Base-by-base conservation (phyloP, 2,329 filamentous ascomycete genomes). In the Arachnopeziza araneosa region DNA sequence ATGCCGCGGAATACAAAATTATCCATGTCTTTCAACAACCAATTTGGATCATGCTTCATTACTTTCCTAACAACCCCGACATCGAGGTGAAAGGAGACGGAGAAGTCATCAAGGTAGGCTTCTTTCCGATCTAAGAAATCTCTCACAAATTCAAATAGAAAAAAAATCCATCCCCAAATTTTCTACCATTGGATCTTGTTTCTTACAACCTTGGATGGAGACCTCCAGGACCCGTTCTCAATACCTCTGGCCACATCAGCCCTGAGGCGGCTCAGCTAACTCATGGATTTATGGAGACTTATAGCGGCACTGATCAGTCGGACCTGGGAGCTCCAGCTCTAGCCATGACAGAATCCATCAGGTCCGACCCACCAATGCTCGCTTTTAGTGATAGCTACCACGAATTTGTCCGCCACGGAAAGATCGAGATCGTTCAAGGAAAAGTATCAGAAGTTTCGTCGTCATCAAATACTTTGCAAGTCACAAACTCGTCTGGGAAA, bases 331-430 rank as follows among this genome's bases (percentile, higher is more conserved):
- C 24, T 21, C 51, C 61, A 26, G 72, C 80, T 22, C 74, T 76
- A 2, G 71, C 62, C 1, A 64, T 71, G 36, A 55, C 30, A 21
- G 59, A 64, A 7, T 24, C 14, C 9, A 30, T 66, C 17, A 55
- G 60, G 17, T 66, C 77, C 1, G 73, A 80, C n/a, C 86, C 85
- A 0, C 81, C 86, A 0, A 89, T 85, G 69, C 76, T 92, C 6
- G 85, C 85, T 9, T 82, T 91, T 57, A 89, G 86, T 55, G 87
- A 91, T 64, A 82, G 82, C 61, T 95, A 96, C 68, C 74, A 81
- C 26, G 87, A 91, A 56, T 91, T 91, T 68, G 88, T 92, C 17
- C 82, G 89, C 32, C 84, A 83, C 0, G 84, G 85, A 0, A 73
- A 80, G 12, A 86, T 90, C 54, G 72, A 75, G 0, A 57, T 69